Evolutionary conservation across 352 stramenopile species (phyloP), one percentile per base, ranked within the genome.

Genomic region (Pythium coloratum): DNA sequence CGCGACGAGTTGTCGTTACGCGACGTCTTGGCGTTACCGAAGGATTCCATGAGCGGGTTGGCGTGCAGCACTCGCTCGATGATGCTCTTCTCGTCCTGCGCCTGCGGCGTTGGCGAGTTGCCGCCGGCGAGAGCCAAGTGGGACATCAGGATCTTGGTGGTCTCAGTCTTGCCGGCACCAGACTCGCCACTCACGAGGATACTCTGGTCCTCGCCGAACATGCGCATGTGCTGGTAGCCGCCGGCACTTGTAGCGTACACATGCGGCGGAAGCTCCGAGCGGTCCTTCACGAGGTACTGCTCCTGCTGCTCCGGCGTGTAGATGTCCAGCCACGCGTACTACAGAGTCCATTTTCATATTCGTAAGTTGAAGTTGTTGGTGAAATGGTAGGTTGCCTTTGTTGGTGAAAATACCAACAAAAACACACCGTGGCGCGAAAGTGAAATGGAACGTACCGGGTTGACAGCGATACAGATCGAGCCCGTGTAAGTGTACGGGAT

Each of bases 391-490:
- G 46, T 26, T 26, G n/a, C 26, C 24, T 56, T 56, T 40, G 50
- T 56, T 56, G 50, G 50, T 24, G 28, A 14, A 38, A 8, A 3
- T 24, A 16, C 20, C 2, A 51, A 58, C 10, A 65, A 13, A 47
- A 46, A 42, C 14, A 28, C 20, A 55, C 13, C 38, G 44, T 59
- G 50, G 30, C 10, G 10, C 7, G 51, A n/a, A 61, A 10, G 50
- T 10, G 49, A 24, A 20, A 58, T 24, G 40, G 28, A 38, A 90
- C 87, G 71, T 93, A 95, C 87, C 40, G 96, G 97, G 75, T 99
- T 99, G 34, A 99, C 93, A 26, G 97, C 96, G 65, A 99, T 98
- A 70, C 98, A 95, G 78, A 99, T 99, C 26, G 98, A 89, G 46
- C 96, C 96, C 20, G 97, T 98, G 73, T 97, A 97, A 51, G 96